Conservation (phyloP, 129 eudicot genomes). For the Flaveria brownii region DNA sequence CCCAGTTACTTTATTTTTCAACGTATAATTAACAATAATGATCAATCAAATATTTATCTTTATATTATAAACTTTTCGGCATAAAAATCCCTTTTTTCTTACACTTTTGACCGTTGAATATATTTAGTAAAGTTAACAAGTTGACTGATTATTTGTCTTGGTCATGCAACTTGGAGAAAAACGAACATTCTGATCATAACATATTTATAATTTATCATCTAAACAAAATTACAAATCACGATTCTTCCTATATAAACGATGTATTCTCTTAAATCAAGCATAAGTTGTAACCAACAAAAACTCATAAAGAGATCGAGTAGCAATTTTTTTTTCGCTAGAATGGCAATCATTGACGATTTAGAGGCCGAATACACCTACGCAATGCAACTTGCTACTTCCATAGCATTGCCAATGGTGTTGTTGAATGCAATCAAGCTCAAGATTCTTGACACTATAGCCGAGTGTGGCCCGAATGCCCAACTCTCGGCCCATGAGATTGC, state of each 20-base stretch:
- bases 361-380: not conserved
- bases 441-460: not conserved
- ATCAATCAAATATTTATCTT: too few relatives aligned
- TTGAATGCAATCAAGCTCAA: not conserved
- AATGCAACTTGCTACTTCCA: slow-evolving; percentile 4
- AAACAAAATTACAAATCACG: too few relatives aligned
- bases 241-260: not conserved
- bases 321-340: not conserved
- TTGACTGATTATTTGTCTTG: too few relatives aligned
- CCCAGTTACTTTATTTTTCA: too few relatives aligned
- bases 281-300: not conserved
- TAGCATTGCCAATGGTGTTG: slow-evolving; percentile 13
- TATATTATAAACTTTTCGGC: too few relatives aligned
- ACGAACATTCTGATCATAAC: too few relatives aligned
- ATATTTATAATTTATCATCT: too few relatives aligned
- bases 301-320: not conserved
- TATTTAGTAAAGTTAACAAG: too few relatives aligned
- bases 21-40: too few relatives aligned
- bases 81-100: too few relatives aligned
- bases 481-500: slow-evolving; percentile 16
- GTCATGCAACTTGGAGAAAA: too few relatives aligned
- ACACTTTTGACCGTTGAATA: too few relatives aligned
- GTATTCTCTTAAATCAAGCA: not conserved
- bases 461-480: not conserved
- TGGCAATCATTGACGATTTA: not conserved